These are phyloP conservation scores for Lactarius akahatsu DNA, from an alignment of 768 basidiomycete genomes.

Conservation along the genomic window DNA sequence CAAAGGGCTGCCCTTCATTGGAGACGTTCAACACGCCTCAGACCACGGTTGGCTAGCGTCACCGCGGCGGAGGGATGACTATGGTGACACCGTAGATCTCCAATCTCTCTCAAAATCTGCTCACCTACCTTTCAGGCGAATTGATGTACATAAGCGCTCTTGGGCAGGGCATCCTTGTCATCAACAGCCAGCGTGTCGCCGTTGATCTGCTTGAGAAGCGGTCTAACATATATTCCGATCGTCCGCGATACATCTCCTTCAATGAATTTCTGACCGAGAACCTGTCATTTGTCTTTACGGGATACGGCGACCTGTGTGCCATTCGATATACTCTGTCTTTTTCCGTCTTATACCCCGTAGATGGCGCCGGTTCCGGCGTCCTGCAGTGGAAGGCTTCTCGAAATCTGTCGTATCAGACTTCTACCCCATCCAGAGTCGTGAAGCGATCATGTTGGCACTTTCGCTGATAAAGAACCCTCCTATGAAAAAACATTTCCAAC, in stretches of 20 bases:
- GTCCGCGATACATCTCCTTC: no score
- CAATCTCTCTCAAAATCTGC: background rate
- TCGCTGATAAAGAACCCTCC: slow-evolving; percentile 34
- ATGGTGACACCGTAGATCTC: background rate
- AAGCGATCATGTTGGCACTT: background rate
- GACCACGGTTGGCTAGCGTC: background rate
- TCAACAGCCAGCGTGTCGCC: background rate
- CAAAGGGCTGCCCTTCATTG: background rate
- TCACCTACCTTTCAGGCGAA: background rate
- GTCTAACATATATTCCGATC: background rate
- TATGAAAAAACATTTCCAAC: slow-evolving; percentile 34
- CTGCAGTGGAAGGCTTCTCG: no score
- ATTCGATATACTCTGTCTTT: no score
- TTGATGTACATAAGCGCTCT: background rate
- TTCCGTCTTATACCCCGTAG: no score
- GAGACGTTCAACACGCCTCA: background rate
- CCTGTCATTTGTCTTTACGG: no score
- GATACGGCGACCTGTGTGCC: no score
- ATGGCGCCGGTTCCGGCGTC: no score
- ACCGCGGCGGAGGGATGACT: background rate
- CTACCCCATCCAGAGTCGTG: background rate
- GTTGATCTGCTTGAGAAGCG: background rate
- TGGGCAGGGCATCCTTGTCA: background rate
- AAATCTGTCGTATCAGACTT: background rate
- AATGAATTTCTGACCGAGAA: no score